These are phyloP conservation scores for Suillus subluteus DNA, from an alignment of 768 basidiomycete genomes.

Conservation along the genomic window DNA sequence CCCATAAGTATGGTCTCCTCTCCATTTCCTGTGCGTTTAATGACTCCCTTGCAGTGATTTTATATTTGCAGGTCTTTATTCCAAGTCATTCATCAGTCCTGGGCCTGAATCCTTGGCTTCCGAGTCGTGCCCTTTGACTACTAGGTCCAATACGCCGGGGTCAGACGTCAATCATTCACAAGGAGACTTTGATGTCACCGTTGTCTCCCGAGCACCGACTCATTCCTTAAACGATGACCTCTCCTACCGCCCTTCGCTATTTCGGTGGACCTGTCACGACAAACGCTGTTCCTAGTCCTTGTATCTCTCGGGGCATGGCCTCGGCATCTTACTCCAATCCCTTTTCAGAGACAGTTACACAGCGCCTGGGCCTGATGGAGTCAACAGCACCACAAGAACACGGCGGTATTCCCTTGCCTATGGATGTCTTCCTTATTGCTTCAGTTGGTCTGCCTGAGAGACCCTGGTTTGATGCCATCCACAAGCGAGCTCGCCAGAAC, in stretches of 20 bases:
- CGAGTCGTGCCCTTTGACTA: background rate
- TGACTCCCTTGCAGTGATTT: background rate
- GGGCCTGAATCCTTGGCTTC: background rate
- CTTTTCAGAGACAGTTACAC: background rate
- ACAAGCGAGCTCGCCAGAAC: background rate
- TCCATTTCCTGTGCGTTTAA: background rate
- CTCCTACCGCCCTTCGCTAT: background rate
- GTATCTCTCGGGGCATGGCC: background rate
- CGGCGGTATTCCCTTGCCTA: background rate
- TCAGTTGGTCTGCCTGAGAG: background rate
- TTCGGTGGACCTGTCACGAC: background rate
- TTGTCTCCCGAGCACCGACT: background rate
- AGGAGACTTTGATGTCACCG: background rate
- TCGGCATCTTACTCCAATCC: background rate
- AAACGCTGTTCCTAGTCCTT: background rate
- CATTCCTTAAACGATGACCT: background rate
- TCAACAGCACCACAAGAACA: background rate
- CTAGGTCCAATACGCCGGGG: background rate
- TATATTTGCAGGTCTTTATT: background rate
- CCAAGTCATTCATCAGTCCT: background rate
- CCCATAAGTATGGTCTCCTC: constrained; percentile 1
- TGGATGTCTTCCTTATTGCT: background rate
- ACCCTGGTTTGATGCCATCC: background rate
- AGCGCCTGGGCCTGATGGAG: too few relatives aligned
- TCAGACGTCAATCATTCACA: background rate